phyloP scores from a whole-genome alignment of 1,284 basidiomycete species.

The Mrakiaceae sp. region DNA sequence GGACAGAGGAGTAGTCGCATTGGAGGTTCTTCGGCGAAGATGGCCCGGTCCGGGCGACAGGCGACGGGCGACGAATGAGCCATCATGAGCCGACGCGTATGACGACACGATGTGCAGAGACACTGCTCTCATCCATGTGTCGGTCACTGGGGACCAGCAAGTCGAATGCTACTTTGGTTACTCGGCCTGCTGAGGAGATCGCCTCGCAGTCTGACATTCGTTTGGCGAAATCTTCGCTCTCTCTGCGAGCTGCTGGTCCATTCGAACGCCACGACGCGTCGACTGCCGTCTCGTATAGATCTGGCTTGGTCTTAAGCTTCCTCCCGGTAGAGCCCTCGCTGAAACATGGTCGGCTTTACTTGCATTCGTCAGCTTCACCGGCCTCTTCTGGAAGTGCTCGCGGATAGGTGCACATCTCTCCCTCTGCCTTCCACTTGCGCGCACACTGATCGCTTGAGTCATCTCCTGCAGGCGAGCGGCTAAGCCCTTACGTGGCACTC shows the following conservation, averaged over 20 bases:
- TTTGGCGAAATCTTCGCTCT: background rate
- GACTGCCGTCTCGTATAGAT: too few species aligned
- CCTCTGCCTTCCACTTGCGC: slow-evolving; percentile 19
- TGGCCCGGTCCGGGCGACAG: too few species aligned
- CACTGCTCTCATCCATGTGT: too few species aligned
- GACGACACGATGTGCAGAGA: too few species aligned
- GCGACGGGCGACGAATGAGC: too few species aligned
- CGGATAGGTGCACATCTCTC: slow-evolving; percentile 60
- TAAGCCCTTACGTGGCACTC: slow-evolving; percentile 70
- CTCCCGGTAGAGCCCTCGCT: background rate
- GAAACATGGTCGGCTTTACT: background rate
- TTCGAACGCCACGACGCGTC: background rate
- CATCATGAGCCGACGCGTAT: too few species aligned
- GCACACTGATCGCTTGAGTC: slow-evolving; percentile 1
- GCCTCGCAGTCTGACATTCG: background rate
- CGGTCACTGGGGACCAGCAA: too few species aligned
- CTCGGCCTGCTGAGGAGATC: too few species aligned
- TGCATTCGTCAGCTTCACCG: slow-evolving; percentile 52
- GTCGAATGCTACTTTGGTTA: too few species aligned
- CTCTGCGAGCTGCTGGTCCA: background rate
- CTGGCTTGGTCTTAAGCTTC: background rate
- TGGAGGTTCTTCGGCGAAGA: too few species aligned
- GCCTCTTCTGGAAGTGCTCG: slow-evolving; percentile 86
- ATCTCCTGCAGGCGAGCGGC: slow-evolving; percentile 49
- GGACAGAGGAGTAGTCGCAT: too few species aligned